Percentiles rank a stretch among this genome's conserved stretches.
Conservation (phyloP, 331 rosid species). For the Quercus lobata region DNA sequence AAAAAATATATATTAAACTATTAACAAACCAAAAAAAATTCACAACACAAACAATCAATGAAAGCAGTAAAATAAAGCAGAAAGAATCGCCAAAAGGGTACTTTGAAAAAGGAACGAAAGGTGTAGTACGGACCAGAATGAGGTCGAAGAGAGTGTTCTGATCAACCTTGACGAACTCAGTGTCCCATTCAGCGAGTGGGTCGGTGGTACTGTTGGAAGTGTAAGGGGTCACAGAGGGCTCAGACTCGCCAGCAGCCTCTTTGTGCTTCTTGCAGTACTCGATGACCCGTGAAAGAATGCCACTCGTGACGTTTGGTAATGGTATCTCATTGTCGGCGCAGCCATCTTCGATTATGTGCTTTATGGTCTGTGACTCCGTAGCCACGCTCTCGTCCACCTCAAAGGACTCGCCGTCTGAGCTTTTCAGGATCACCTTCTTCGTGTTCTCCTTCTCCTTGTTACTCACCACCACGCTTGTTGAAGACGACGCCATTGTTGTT, state of each 20-base stretch:
- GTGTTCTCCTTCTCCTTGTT: too few species aligned
- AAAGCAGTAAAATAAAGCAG: not conserved
- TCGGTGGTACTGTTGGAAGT: too few species aligned
- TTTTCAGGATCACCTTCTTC: too few species aligned
- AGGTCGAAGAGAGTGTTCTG: conserved; percentile 78
- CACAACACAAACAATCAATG: not conserved
- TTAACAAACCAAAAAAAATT: too few species aligned
- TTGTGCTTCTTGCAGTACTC: conserved; percentile 6
- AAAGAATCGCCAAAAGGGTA: too few species aligned
- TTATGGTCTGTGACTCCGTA: not conserved
- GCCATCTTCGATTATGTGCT: not conserved
- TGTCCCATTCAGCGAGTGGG: conserved; percentile 37
- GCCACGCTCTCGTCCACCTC: not conserved
- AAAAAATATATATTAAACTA: too few species aligned
- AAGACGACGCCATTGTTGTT: too few species aligned
- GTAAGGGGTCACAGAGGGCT: too few species aligned
- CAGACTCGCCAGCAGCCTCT: not conserved
- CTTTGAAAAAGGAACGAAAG: too few species aligned
- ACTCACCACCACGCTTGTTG: too few species aligned
- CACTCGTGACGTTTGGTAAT: not conserved
- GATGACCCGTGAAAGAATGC: not conserved
- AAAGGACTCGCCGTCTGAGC: too few species aligned
- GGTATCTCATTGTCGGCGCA: not conserved
- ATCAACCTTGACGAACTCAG: conserved; percentile 70
- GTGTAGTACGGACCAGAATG: conserved; percentile 43